phyloP scores from a whole-genome alignment of 2,329 filamentous ascomycete genomes.

The Mariannaea elegans region DNA sequence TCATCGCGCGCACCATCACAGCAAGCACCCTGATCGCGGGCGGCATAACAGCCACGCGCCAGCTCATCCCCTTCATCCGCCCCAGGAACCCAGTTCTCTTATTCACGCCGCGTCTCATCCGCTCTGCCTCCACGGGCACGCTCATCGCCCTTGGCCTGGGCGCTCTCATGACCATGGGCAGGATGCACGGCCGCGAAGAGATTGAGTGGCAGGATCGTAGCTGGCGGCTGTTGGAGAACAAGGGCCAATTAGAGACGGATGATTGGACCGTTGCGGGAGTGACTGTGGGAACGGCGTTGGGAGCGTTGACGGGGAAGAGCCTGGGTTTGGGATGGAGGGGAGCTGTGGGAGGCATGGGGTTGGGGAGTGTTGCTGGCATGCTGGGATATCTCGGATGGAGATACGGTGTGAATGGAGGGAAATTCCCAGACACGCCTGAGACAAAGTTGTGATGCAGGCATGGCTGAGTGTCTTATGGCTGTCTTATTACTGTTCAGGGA shows the following conservation, averaged over 20 bases:
- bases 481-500: too few relatives aligned
- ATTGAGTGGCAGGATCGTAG: slow-evolving; percentile 72
- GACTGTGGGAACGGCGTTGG: slow-evolving; percentile 46
- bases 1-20: slow-evolving; percentile 64
- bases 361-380: slow-evolving; percentile 60
- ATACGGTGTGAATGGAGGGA: slow-evolving; percentile 57
- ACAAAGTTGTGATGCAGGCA: not conserved
- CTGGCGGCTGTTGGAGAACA: slow-evolving; percentile 68
- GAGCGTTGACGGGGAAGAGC: slow-evolving; percentile 40
- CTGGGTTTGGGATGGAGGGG: slow-evolving; percentile 49
- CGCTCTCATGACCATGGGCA: slow-evolving; percentile 51
- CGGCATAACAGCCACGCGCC: slow-evolving; percentile 47
- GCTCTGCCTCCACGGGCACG: slow-evolving; percentile 55
- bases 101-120: slow-evolving; percentile 51
- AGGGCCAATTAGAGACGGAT: slow-evolving; percentile 64
- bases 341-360: slow-evolving; percentile 53
- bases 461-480: not conserved
- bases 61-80: slow-evolving; percentile 41
- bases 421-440: slow-evolving; percentile 43
- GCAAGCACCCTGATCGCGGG: slow-evolving; percentile 60
- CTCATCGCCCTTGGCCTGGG: slow-evolving; percentile 55
- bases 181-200: slow-evolving; percentile 64
- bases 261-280: slow-evolving; percentile 61
- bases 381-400: slow-evolving; percentile 59
- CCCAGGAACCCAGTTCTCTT: slow-evolving; percentile 41